A percentile compares a stretch with the other conserved stretches of the same genome.
These are phyloP conservation scores for Candida hungchunana DNA, from an alignment of 805 yeast species.

Conservation along the genomic window DNA sequence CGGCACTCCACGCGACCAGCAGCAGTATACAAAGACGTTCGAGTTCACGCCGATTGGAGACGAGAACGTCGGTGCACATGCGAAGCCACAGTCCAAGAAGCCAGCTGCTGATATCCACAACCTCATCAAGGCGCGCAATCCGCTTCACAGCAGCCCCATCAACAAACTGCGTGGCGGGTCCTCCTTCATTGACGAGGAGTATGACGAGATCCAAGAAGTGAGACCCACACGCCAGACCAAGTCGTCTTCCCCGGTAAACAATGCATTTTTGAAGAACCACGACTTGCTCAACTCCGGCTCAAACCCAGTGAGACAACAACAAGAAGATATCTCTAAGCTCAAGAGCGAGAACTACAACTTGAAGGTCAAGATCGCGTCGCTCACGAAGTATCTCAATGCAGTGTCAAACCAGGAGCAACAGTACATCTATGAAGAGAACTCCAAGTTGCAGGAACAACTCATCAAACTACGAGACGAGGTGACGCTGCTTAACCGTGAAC, in stretches of 20 bases:
- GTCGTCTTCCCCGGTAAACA: slow-evolving; percentile 19
- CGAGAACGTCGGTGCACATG: slow-evolving; percentile 3
- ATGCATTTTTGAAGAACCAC: slow-evolving; percentile 11
- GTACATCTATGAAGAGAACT: slow-evolving; percentile 35
- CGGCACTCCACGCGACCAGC: too few relatives aligned
- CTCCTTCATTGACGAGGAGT: slow-evolving; percentile 24
- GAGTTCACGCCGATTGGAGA: slow-evolving; percentile 19
- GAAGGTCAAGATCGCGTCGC: slow-evolving; percentile 39
- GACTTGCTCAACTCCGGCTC: slow-evolving; percentile 24
- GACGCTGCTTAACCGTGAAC: slow-evolving; percentile 20
- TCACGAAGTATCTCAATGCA: slow-evolving; percentile 35
- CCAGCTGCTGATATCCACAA: slow-evolving; percentile 5
- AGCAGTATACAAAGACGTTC: too few relatives aligned
- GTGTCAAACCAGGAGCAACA: slow-evolving; percentile 36
- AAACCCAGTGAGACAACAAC: slow-evolving; percentile 30
- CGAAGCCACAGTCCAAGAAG: background rate
- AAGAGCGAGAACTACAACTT: slow-evolving; percentile 41
- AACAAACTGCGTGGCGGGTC: slow-evolving; percentile 26
- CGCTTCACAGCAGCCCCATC: slow-evolving; percentile 17
- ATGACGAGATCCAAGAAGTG: slow-evolving; percentile 18
- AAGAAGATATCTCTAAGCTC: slow-evolving; percentile 28
- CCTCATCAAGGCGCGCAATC: slow-evolving; percentile 12
- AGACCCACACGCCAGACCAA: slow-evolving; percentile 1
- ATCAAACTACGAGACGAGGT: slow-evolving; percentile 23
- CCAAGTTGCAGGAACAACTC: slow-evolving; percentile 27